Base-by-base conservation (phyloP, 495 filamentous ascomycete genomes). In the Penicillium argentinense region DNA sequence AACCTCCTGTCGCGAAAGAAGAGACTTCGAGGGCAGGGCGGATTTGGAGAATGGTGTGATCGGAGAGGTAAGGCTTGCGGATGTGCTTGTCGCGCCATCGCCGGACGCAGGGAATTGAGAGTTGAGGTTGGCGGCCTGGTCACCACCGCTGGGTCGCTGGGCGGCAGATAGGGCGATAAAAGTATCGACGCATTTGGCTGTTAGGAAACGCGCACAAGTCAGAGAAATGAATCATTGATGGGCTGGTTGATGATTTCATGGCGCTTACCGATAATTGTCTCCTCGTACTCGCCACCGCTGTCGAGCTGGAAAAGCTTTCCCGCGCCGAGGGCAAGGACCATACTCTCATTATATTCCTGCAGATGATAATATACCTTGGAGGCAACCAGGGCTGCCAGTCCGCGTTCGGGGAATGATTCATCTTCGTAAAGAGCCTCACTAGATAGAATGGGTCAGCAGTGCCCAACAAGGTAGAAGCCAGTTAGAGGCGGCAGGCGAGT, bases 281-380 rank as follows among this genome's bases (percentile, higher is more conserved):
- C 91, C 65, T 97, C 95, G 63, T 95, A 99, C 76, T 99, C 95
- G 64, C 91, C 89, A 38, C 86, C 84, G 43, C 85, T 81, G 52
- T 96, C 87, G 45, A 99, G 77, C 73, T 93, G 85, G 75, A 99
- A 97, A 18, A 97, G 79, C 56, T 96, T 91, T 27, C 95, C 95
- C 14, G 95, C 92, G 24, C 89, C 91, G 9, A 99, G 80, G 39
- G 95, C 95, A 71, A 99, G 96, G 17, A 87, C 86, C 95, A 99
- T 97, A 67, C 91, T 96, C 78, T 97, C 93, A 62, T 97, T 91
- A 72, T 97, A 97, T 69, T 95, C 95, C 71, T 95, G 88, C 36
- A 99, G 83, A 63, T 99, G 92, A 64, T 97, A 99, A 71, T 97
- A 99, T 53, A 97, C 89, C 76, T 97, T 97, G 48, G 95, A 87